phyloP scores from a whole-genome alignment of 352 stramenopile species.

The Aphanomyces euteiches region DNA sequence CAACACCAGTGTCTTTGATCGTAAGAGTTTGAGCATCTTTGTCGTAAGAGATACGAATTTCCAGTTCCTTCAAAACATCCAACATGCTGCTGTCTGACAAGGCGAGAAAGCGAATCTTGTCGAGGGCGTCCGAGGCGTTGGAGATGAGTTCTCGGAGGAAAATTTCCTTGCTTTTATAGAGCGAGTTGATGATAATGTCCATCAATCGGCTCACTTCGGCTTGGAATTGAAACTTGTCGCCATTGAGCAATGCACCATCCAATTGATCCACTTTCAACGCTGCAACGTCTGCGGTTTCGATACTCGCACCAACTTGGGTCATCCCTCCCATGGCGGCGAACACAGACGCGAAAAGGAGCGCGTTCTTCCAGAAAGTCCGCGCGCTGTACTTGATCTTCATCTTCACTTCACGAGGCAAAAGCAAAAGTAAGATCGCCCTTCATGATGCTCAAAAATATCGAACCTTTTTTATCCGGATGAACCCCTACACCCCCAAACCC shows the following conservation, averaged over 20 bases:
- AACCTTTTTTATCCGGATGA: slow-evolving; percentile 13
- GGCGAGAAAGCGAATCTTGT: slow-evolving; percentile 98
- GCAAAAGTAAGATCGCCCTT: slow-evolving; percentile 4
- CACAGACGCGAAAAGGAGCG: slow-evolving; percentile 42
- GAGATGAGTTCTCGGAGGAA: slow-evolving; percentile 99
- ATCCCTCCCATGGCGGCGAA: slow-evolving; percentile 37
- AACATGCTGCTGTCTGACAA: slow-evolving; percentile 86
- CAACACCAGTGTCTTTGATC: slow-evolving; percentile 97
- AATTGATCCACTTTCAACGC: slow-evolving; percentile 42
- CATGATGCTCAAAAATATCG: neutral
- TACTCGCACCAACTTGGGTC: slow-evolving; percentile 28
- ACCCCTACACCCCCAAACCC: too few species aligned
- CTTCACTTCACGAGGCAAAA: slow-evolving; percentile 11
- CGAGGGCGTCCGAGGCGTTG: slow-evolving; percentile 97
- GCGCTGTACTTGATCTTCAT: neutral
- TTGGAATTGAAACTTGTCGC: slow-evolving; percentile 91
- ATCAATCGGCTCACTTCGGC: slow-evolving; percentile 98
- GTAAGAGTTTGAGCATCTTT: slow-evolving; percentile 94
- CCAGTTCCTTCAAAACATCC: slow-evolving; percentile 84
- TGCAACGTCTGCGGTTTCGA: slow-evolving; percentile 23
- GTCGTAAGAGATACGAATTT: slow-evolving; percentile 97
- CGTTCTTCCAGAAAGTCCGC: slow-evolving; percentile 29
- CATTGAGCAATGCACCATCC: slow-evolving; percentile 38
- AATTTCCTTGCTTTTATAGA: slow-evolving; percentile 97
- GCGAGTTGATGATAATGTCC: slow-evolving; percentile 99